Evolutionary conservation across 1,284 basidiomycete species (phyloP).

Genomic region (Pholiota adiposa): DNA sequence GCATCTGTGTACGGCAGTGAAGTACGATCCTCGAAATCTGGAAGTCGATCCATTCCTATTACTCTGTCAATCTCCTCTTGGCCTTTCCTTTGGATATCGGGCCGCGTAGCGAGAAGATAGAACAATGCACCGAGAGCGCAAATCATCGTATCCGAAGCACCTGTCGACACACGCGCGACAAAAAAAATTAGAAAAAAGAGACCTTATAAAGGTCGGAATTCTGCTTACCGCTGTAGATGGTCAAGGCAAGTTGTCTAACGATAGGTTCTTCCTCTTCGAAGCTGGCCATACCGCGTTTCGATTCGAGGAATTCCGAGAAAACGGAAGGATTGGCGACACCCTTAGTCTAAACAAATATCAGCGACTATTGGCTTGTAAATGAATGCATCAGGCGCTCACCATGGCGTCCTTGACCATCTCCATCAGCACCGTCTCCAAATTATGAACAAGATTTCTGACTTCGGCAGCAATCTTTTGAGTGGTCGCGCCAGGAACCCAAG

Average conservation of each 20-base stretch:
- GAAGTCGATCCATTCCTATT: slow-evolving; percentile 30
- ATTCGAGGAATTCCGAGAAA: slow-evolving; percentile 23
- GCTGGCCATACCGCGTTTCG: slow-evolving; percentile 5
- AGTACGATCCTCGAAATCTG: slow-evolving; percentile 37
- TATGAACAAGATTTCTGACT: slow-evolving; percentile 31
- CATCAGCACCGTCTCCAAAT: slow-evolving; percentile 30
- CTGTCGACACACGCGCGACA: not conserved
- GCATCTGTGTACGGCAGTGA: slow-evolving; percentile 37
- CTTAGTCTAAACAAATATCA: slow-evolving; percentile 14
- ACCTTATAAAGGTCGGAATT: not conserved
- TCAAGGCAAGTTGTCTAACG: slow-evolving; percentile 22
- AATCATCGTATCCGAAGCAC: slow-evolving; percentile 14
- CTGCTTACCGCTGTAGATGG: slow-evolving; percentile 18
- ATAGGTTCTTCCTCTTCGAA: slow-evolving; percentile 21
- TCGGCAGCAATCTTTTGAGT: slow-evolving; percentile 30
- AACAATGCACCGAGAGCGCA: slow-evolving; percentile 31
- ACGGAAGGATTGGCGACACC: slow-evolving; percentile 26
- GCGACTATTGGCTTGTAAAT: not conserved
- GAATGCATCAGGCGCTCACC: slow-evolving; percentile 21
- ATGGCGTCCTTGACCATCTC: slow-evolving; percentile 33
- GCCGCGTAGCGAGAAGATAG: slow-evolving; percentile 38
- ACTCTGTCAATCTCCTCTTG: slow-evolving; percentile 36
- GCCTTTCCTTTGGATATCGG: slow-evolving; percentile 36
- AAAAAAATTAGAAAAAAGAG: not conserved
- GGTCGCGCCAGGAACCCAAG: slow-evolving; percentile 40